These are phyloP conservation scores for Camellia japonica DNA, from an alignment of 148 eudicot genomes.

Conservation along the genomic window DNA sequence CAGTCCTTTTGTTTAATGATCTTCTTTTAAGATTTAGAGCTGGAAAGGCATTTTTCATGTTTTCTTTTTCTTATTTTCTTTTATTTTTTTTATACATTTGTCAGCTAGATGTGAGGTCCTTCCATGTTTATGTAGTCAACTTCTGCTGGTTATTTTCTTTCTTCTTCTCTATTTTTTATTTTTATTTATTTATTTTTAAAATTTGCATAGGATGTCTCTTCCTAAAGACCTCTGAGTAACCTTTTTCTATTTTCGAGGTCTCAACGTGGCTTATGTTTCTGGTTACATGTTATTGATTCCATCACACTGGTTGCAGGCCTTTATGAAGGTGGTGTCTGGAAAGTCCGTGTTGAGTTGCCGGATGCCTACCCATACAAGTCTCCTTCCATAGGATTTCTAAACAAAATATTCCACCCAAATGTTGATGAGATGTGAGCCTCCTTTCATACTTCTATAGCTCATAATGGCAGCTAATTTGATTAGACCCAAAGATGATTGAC, in stretches of 20 bases:
- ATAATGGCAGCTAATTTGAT: not conserved
- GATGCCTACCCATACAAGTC: conserved; percentile 93
- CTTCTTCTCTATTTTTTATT: too few relatives aligned
- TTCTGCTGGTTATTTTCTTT: not conserved
- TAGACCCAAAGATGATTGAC: not conserved
- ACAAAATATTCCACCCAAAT: conserved; percentile 86
- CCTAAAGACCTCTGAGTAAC: not conserved
- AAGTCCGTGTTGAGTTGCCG: conserved; percentile 76
- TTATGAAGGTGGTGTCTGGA: conserved; percentile 90
- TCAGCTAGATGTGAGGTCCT: not conserved
- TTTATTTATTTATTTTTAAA: too few relatives aligned
- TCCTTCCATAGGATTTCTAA: conserved; percentile 78
- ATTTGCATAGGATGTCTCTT: not conserved
- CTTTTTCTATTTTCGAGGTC: not conserved
- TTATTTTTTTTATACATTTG: not conserved
- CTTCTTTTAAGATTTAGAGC: not conserved
- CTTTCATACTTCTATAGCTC: not conserved
- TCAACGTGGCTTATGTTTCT: not conserved
- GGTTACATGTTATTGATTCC: not conserved
- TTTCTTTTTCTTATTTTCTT: not conserved
- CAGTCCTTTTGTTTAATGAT: too few relatives aligned
- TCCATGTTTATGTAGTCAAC: not conserved
- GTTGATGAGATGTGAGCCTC: conserved; percentile 78
- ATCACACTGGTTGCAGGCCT: conserved; percentile 43
- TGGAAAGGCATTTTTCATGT: not conserved